Base-by-base conservation (phyloP, 371 early-diverging fungal genomes). In the Mortierella sp. region DNA sequence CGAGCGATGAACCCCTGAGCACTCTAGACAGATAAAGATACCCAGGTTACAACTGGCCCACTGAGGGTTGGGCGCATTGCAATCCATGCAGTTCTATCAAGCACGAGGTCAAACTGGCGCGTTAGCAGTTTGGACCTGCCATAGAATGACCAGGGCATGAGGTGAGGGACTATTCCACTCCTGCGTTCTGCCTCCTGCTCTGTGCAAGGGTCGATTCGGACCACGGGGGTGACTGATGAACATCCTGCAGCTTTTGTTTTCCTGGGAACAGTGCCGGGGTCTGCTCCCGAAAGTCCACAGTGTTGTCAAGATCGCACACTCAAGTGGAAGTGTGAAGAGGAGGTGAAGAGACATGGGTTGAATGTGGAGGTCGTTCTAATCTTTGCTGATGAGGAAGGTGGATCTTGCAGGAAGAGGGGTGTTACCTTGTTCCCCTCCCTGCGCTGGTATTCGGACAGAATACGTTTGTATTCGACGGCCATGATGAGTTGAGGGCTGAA, bases 11-110 rank as follows among this genome's bases (percentile, higher is more conserved):
- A 90, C 86, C 28, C 96, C 98, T 28, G 96, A 95, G 80, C 96
- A 97, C 66, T 98, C 95, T 47, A 99, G 82, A 81, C 99, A 99
- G 64, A 99, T 93, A 72, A 98, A 98, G 70, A 94, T 95, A 44
- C 98, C 98, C 76, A 95, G 92, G 25, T 94, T 92, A 17, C 96
- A 94, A 67, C 93, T 92, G 13, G 98, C 98, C 99, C 98, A 96
- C 58, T 92, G 92, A 25, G 94, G 95, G 60, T 91, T 91, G 47
- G 92, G 92, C 12, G 90, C 88, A 45, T 87, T 85, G 80, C 95
- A 95, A 73, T 94, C 95, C 61, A 95, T 89, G 76, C 94, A 94
- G 24, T 78, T 85, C 79, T 89, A 82, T 37, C 10, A 7, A 13
- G 48, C 17, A 54, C 19, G 28, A 19, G 10, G 40, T 34, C 31